Percentiles rank a stretch among this genome's conserved stretches.
These are phyloP conservation scores for Endotrypanum monterogeii DNA, from an alignment of 208 protist genomes.

Conservation along the genomic window DNA sequence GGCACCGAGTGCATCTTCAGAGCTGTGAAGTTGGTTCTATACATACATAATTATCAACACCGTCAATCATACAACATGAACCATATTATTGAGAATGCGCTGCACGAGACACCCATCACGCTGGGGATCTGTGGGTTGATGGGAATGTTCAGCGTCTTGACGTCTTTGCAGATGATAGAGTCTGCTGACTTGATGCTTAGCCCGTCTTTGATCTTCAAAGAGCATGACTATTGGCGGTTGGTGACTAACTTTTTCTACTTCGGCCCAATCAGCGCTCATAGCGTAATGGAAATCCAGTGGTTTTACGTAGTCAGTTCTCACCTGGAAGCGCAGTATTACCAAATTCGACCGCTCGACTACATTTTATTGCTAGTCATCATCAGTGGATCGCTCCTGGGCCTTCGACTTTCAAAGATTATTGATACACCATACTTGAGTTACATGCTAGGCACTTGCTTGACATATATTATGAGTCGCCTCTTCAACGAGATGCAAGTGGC, in stretches of 20 bases:
- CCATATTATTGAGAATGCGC: conserved; percentile 23
- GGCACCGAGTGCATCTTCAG: background rate
- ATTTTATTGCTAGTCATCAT: conserved; percentile 57
- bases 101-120: conserved; percentile 31
- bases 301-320: conserved; percentile 61
- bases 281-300: conserved; percentile 66
- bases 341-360: conserved; percentile 62
- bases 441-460: conserved; percentile 53
- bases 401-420: conserved; percentile 44
- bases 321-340: conserved; percentile 75
- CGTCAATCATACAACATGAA: conserved; percentile 16
- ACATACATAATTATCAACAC: conserved; percentile 2
- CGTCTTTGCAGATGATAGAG: conserved; percentile 55
- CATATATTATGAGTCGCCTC: conserved; percentile 77
- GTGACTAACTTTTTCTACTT: conserved; percentile 77
- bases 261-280: conserved; percentile 54
- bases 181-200: conserved; percentile 76
- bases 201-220: conserved; percentile 64
- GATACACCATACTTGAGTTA: conserved; percentile 62
- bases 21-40: background rate
- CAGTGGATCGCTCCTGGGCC: conserved; percentile 43
- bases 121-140: conserved; percentile 30
- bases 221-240: conserved; percentile 87
- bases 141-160: conserved; percentile 41
- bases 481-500: conserved; percentile 56